Evolutionary conservation across 495 filamentous ascomycete genomes (phyloP), one percentile per base, ranked within the genome.

Genomic region (Tetracladium marchalianum): DNA sequence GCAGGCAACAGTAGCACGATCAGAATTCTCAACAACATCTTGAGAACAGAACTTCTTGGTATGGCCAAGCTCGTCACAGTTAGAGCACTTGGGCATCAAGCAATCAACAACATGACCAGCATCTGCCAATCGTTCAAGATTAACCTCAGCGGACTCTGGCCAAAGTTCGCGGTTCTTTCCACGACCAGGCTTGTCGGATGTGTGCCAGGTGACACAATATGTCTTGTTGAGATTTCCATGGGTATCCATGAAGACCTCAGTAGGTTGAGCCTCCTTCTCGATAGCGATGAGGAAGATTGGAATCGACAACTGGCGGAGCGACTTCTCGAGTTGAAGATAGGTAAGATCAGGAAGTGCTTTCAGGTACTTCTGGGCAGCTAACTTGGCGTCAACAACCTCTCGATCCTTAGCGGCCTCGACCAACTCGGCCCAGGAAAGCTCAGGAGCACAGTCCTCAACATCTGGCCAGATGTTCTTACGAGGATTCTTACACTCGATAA

Each of bases 171-270:
- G 64, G 49, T 73, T 72, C 40, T 71, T 77, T 1, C 71, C 71
- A 27, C 90, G 84, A 18, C 69, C 69, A 0, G 87, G 77, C 53
- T 82, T 83, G 16, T 66, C 54, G 33, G 66, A 70, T 56, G 77
- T 81, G 50, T 77, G 81, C 55, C 84, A 85, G 0, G 76, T 75
- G 49, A 94, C 78, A 11, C 75, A 69, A 57, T 84, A 95, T 54
- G 82, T 82, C 58, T 81, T 78, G 56, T 84, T 76, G 1, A 81
- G 59, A 46, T 87, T 81, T 16, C 92, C 92, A 52, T 95, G 83
- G 8, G 95, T 72, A 49, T 92, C 80, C 64, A 96, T 86, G 49
- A 85, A 76, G 15, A 45, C 15, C 15, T 33, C 72, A 4, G 80
- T 81, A 12, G 69, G 56, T 0, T 69, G 60, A 6, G 82, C 47